A percentile compares a stretch with the other conserved stretches of the same genome.
phyloP scores from a whole-genome alignment of 768 basidiomycete species.

The Phlebiopsis gigantea region DNA sequence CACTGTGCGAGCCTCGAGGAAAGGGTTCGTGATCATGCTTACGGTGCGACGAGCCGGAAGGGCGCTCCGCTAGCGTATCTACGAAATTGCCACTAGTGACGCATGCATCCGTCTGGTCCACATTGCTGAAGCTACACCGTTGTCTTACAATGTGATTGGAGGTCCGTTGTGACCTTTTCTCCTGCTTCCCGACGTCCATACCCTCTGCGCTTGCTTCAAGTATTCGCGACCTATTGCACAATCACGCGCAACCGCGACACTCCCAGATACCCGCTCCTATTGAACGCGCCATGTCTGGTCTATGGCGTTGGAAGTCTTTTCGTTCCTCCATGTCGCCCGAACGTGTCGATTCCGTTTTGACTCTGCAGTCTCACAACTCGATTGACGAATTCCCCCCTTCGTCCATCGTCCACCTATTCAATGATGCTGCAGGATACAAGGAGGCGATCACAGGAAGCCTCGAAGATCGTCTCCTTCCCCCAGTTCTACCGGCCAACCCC shows the following conservation, averaged over 20 bases:
- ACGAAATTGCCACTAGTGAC: not conserved
- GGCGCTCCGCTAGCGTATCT: not conserved
- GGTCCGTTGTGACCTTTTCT: not conserved
- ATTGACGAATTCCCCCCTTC: slow-evolving; percentile 15
- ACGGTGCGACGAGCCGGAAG: not conserved
- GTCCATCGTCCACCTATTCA: slow-evolving; percentile 32
- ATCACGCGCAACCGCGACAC: not conserved
- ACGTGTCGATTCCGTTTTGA: not conserved
- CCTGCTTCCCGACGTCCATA: not conserved
- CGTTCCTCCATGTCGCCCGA: slow-evolving; percentile 3
- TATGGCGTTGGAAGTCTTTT: not conserved
- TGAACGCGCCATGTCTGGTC: not conserved
- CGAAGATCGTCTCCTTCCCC: not conserved
- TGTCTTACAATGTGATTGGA: not conserved
- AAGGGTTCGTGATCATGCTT: not conserved
- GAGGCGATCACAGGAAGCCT: slow-evolving; percentile 17
- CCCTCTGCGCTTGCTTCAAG: not conserved
- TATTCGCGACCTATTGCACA: not conserved
- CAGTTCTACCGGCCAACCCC: not conserved
- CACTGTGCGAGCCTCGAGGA: not conserved
- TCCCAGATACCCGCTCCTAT: not conserved
- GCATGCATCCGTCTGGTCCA: not conserved
- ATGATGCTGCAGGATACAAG: slow-evolving; percentile 34
- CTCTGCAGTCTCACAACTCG: not conserved
- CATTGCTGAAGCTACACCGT: not conserved